Base-by-base conservation (phyloP, 768 basidiomycete genomes). In the Calocera viscosa region DNA sequence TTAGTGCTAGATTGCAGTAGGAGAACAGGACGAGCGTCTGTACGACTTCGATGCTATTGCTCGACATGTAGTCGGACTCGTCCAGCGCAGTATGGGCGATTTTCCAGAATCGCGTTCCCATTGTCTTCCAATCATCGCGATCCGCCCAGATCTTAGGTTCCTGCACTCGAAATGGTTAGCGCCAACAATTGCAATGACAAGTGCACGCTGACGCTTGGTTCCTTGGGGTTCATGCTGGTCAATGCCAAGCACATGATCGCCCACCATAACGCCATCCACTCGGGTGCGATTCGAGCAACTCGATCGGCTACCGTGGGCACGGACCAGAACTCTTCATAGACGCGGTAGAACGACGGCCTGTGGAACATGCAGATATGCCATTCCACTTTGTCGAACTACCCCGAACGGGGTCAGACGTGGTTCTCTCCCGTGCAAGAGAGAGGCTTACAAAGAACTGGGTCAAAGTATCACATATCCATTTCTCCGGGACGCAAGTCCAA, bases 311-410 rank as follows among this genome's bases (percentile, higher is more conserved):
- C 10, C 30, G 53, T 30, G 16, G 11, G 24, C 11, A 28, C 11
- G 14, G 53, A 28, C 53, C 53, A 60, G 26, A 60, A 60, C 53
- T 60, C 22, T 7, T 32, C 30, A 32, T 60, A 60, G 2, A 16
- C 19, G 53, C 53, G 24, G 30, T 60, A 12, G 30, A 60, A 60
- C 7, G 53, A 16, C 26, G 53, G 53, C 30, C 53, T 11, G 30
- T 60, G 53, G 30, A 60, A 60, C 53, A 60, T 60, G 53, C 53
- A 60, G 14, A 60, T 60, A 60, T 60, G 53, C 53, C 53, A 60
- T 32, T 60, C 53, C 11, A 60, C 30, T 10, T 60, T 32, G 16
- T 12, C 14, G 53, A 60, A 60, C 53, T 60, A 26, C 14, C 5
- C 2, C 26, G 30, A 5, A 47, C 24, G 5, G 14, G 30, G 53